phyloP scores from a whole-genome alignment of 768 basidiomycete genomes.

The Rhizopogon vulgaris region DNA sequence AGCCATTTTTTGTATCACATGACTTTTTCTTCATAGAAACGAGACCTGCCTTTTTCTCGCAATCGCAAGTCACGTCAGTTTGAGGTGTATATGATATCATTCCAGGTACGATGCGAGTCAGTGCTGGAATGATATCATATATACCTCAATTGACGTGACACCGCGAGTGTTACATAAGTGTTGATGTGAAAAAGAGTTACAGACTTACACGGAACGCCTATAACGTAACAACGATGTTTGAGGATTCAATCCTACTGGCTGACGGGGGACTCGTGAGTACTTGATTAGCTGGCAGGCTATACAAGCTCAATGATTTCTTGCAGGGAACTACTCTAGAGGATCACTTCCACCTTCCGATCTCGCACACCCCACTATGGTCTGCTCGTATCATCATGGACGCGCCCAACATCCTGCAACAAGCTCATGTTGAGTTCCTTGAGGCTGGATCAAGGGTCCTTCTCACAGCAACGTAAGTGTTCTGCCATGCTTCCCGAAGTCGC shows the following conservation, averaged over 20 bases:
- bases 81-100: no score
- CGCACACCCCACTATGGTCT: constrained; percentile 65
- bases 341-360: constrained; percentile 38
- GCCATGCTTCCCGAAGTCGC: not conserved
- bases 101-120: no score
- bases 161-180: no score
- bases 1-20: no score
- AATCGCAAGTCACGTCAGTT: no score
- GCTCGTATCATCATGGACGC: constrained; percentile 50
- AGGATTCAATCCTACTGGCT: constrained; percentile 7
- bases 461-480: constrained; percentile 53
- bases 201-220: no score
- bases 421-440: constrained; percentile 56
- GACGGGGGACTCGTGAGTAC: constrained; percentile 42
- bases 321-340: constrained; percentile 64
- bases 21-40: no score
- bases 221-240: not conserved
- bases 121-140: no score
- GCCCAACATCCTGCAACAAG: constrained; percentile 46
- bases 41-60: no score
- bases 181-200: no score
- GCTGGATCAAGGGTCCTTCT: constrained; percentile 64
- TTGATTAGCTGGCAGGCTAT: constrained; percentile 1
- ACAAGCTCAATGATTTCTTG: not conserved
- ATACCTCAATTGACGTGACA: no score